Conservation (phyloP, 2,329 filamentous ascomycete genomes). For the Colletotrichum godetiae region DNA sequence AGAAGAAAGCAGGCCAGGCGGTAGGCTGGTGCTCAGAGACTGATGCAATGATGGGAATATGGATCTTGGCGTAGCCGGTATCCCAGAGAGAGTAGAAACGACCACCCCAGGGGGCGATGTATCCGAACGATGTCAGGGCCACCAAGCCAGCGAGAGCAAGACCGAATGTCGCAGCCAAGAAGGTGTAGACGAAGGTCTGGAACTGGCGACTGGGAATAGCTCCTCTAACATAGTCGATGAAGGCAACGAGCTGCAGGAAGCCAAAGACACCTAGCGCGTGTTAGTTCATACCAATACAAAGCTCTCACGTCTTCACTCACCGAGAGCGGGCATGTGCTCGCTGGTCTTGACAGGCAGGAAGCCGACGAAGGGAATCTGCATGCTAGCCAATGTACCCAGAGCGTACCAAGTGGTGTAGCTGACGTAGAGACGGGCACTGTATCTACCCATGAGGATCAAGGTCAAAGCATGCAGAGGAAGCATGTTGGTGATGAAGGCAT, state of each 20-base stretch:
- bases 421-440: slow-evolving; percentile 93
- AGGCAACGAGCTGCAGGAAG: slow-evolving; percentile 91
- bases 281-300: slow-evolving; percentile 31
- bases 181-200: slow-evolving; percentile 84
- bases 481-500: slow-evolving; percentile 99
- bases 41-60: slow-evolving; percentile 99
- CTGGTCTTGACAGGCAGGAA: slow-evolving; percentile 96
- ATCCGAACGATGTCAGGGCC: slow-evolving; percentile 86
- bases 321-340: slow-evolving; percentile 97
- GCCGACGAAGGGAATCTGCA: slow-evolving; percentile 99
- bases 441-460: slow-evolving; percentile 95
- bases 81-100: slow-evolving; percentile 99
- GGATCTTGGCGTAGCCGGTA: slow-evolving; percentile 97
- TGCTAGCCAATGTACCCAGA: slow-evolving; percentile 93
- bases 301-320: slow-evolving; percentile 59
- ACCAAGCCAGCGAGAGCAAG: slow-evolving; percentile 81
- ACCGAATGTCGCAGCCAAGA: slow-evolving; percentile 80
- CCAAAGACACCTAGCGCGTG: slow-evolving; percentile 83
- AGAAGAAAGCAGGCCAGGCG: slow-evolving; percentile 99
- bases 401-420: slow-evolving; percentile 99
- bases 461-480: slow-evolving; percentile 95
- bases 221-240: slow-evolving; percentile 90
- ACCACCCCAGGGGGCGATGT: slow-evolving; percentile 97
- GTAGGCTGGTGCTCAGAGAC: slow-evolving; percentile 99
- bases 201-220: slow-evolving; percentile 94